Percentiles rank a stretch among this genome's conserved stretches.
Evolutionary conservation across 257 asterid genomes (phyloP).

Genomic region (Salvia splendens): DNA sequence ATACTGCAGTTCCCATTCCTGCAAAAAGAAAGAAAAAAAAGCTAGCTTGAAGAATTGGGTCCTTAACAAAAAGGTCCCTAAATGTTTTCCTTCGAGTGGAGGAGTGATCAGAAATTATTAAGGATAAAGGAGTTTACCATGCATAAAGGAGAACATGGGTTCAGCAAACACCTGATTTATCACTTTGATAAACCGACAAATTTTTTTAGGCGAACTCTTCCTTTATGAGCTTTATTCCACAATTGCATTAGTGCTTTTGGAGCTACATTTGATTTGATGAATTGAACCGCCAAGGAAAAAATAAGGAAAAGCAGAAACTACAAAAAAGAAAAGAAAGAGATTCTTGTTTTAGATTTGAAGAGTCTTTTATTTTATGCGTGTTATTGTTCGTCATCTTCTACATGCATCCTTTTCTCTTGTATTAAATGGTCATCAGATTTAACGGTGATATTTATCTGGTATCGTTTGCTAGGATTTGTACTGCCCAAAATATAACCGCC

Average conservation of each 20-base stretch:
- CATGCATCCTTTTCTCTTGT: slow-evolving; percentile 22
- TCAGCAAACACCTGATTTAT: slow-evolving; percentile 22
- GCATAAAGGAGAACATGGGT: slow-evolving; percentile 33
- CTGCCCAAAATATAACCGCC: background rate
- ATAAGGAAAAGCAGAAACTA: slow-evolving; percentile 40
- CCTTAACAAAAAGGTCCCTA: background rate
- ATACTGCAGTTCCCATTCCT: slow-evolving; percentile 26
- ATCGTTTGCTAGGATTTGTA: background rate
- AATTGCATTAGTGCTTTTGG: slow-evolving; percentile 27
- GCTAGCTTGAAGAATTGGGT: background rate
- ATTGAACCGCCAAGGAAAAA: slow-evolving; percentile 24
- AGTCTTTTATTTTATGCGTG: slow-evolving; percentile 46
- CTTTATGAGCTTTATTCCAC: slow-evolving; percentile 33
- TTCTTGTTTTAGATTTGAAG: slow-evolving; percentile 36
- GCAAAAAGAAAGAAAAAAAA: background rate
- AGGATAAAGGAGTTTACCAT: slow-evolving; percentile 20
- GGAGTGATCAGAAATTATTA: slow-evolving; percentile 21
- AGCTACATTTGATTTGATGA: slow-evolving; percentile 38
- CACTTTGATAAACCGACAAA: slow-evolving; percentile 35
- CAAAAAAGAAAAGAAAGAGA: slow-evolving; percentile 34
- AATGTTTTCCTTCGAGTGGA: slow-evolving; percentile 3
- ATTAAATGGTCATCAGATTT: slow-evolving; percentile 25
- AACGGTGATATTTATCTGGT: background rate
- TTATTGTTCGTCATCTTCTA: slow-evolving; percentile 32
- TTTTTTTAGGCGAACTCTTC: slow-evolving; percentile 3